phyloP scores from a whole-genome alignment of 2,329 filamentous ascomycete species.

The Botrytis pseudocinerea region DNA sequence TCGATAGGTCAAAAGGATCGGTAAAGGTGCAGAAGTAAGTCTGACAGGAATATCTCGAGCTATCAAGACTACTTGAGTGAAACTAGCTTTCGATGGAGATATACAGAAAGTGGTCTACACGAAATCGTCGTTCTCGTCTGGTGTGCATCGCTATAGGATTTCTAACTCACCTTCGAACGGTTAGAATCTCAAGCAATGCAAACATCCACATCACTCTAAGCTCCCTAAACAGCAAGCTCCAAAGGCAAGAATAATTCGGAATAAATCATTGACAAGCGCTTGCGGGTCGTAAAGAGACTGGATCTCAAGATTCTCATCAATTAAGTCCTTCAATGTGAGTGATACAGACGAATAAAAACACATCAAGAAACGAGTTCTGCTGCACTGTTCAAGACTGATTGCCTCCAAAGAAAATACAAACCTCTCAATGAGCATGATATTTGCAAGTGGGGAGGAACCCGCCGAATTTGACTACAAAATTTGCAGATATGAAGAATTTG shows the following conservation, averaged over 20 bases:
- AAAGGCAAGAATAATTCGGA: not conserved
- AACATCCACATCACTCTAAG: not conserved
- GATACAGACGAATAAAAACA: not conserved
- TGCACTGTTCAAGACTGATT: not conserved
- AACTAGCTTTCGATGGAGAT: not conserved
- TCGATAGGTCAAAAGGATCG: not conserved
- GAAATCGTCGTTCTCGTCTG: not conserved
- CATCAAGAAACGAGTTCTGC: not conserved
- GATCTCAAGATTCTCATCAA: not conserved
- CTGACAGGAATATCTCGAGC: not conserved
- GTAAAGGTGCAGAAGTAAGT: not conserved
- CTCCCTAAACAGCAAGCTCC: not conserved
- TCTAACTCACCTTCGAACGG: not conserved
- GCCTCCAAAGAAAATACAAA: not conserved
- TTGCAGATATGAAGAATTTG: not conserved
- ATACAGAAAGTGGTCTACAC: not conserved
- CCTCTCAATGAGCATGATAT: not conserved
- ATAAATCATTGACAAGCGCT: not conserved
- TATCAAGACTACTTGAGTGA: not conserved
- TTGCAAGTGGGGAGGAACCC: not conserved
- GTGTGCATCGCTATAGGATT: not conserved
- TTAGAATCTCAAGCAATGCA: not conserved
- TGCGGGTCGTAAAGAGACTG: not conserved
- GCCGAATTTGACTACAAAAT: not conserved
- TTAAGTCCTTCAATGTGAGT: not conserved